These are phyloP conservation scores for Colletotrichum zoysiae DNA, from an alignment of 2,329 filamentous ascomycete genomes.

Conservation along the genomic window DNA sequence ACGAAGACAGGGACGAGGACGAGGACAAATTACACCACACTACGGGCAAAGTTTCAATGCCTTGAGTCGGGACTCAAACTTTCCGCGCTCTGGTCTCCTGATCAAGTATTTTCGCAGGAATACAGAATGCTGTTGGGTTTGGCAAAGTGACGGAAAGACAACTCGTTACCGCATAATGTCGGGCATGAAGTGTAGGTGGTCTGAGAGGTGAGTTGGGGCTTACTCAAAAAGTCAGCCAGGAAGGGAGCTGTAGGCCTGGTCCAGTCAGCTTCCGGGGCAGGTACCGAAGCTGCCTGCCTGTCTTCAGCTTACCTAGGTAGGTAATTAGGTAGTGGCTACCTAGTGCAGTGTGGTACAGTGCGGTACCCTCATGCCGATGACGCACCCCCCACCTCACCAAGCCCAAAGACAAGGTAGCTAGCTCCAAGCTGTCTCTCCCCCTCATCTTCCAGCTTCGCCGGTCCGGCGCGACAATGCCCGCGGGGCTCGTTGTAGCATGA, in stretches of 20 bases:
- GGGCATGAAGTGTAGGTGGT: neutral
- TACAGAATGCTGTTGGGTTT: neutral
- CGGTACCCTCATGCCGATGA: conserved; percentile 27
- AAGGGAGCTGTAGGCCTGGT: conserved; percentile 23
- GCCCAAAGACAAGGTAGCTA: neutral
- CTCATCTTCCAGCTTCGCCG: conserved; percentile 6
- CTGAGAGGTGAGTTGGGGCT: conserved; percentile 19
- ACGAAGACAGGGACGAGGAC: neutral
- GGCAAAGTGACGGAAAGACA: neutral
- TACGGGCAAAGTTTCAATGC: conserved; percentile 35
- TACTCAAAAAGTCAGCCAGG: neutral
- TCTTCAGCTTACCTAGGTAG: no score
- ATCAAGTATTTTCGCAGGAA: conserved; percentile 2
- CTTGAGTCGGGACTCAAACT: conserved; percentile 35
- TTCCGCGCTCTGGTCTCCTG: conserved; percentile 38
- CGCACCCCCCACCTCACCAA: conserved; percentile 29
- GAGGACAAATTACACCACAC: conserved; percentile 13
- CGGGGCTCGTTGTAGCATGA: conserved; percentile 37
- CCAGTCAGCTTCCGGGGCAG: conserved; percentile 12
- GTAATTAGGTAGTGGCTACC: neutral
- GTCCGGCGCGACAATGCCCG: conserved; percentile 37
- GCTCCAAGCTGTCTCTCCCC: conserved; percentile 10
- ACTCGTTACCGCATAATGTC: conserved; percentile 1
- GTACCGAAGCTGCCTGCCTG: neutral
- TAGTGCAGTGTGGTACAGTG: neutral